Percentiles rank a stretch among this genome's conserved stretches.
phyloP scores from a whole-genome alignment of 345 rosid genomes.

The Angophora floribunda region DNA sequence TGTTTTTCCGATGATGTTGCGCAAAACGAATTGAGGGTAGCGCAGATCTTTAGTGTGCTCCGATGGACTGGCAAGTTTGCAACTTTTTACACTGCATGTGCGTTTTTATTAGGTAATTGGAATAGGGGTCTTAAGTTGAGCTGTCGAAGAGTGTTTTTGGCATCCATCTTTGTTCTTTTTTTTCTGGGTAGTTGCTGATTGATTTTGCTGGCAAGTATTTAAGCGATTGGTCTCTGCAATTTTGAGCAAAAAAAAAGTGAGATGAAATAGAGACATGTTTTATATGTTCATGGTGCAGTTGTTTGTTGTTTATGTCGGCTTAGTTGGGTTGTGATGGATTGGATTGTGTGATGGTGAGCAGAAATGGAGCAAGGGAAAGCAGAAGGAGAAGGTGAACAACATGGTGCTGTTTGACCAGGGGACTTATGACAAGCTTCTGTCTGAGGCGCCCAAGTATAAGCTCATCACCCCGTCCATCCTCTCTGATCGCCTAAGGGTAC shows the following conservation, averaged over 20 bases:
- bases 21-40: neutral
- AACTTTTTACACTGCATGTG: neutral
- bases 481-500: conserved; percentile 38
- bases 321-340: neutral
- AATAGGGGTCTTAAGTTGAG: neutral
- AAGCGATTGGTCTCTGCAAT: neutral
- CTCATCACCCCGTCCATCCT: conserved; percentile 28
- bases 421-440: conserved; percentile 31
- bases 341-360: neutral
- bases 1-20: neutral
- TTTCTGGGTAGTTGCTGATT: neutral
- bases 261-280: neutral
- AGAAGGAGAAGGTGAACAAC: conserved; percentile 52
- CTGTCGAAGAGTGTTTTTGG: neutral
- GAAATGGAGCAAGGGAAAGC: conserved; percentile 47
- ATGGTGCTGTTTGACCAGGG: conserved; percentile 45
- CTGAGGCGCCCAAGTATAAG: conserved; percentile 36
- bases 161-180: neutral
- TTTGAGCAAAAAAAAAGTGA: neutral
- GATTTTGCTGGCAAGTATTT: neutral
- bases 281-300: neutral
- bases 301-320: neutral
- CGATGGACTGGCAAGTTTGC: neutral
- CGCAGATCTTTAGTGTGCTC: neutral
- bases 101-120: neutral